A percentile compares a stretch with the other conserved stretches of the same genome.
Evolutionary conservation across 768 basidiomycete species (phyloP).

Genomic region (Naematelia aurantialba): DNA sequence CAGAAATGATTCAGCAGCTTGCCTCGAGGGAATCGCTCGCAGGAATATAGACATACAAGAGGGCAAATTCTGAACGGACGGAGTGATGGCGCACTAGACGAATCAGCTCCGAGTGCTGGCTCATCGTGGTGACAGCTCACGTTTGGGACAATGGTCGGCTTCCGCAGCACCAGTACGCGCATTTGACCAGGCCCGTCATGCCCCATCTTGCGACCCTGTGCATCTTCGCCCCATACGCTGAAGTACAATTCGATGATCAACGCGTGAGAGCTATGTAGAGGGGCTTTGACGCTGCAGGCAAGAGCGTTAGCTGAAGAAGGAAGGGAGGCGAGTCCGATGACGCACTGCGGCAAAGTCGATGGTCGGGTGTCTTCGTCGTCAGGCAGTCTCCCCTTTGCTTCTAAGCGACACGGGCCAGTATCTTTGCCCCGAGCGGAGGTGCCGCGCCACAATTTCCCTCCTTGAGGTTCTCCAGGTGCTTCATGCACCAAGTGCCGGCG

Average conservation of each 20-base stretch:
- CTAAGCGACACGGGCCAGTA: not conserved
- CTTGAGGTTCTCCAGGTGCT: not conserved
- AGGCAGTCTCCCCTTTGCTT: not conserved
- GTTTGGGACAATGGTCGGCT: not conserved
- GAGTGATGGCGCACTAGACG: constrained; percentile 13
- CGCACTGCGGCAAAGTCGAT: not conserved
- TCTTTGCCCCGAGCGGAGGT: not conserved
- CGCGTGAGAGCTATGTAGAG: not conserved
- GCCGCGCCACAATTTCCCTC: not conserved
- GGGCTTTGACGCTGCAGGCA: not conserved
- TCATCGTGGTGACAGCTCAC: not conserved
- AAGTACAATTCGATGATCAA: not conserved
- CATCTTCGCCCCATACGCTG: not conserved
- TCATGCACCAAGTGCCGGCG: not conserved
- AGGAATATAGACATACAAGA: constrained; percentile 9
- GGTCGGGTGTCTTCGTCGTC: not conserved
- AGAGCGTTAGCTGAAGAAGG: not conserved
- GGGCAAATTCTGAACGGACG: constrained; percentile 12
- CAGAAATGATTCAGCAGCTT: not conserved
- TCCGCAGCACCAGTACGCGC: not conserved
- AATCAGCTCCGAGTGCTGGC: not conserved
- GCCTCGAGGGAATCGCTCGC: not conserved
- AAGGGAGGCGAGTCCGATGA: not conserved
- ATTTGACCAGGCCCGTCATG: not conserved
- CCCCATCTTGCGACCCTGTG: not conserved